Evolutionary conservation across 208 protist species (phyloP).

Genomic region (Acanthamoeba quina): DNA sequence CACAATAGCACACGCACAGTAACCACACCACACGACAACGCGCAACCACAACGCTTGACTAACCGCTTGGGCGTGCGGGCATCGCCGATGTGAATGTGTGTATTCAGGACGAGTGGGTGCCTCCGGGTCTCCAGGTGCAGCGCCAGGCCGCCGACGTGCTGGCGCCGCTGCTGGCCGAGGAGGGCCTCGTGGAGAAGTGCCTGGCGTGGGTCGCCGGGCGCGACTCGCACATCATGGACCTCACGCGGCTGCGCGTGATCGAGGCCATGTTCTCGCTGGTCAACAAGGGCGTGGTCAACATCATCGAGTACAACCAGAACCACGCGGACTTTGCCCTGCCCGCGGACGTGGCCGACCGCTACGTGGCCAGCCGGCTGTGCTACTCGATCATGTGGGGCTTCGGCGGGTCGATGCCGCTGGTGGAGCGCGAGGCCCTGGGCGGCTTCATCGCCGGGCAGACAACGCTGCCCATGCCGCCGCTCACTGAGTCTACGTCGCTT

Average conservation of each 20-base stretch:
- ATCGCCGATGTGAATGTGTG: neutral
- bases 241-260: conserved; percentile 93
- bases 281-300: conserved; percentile 91
- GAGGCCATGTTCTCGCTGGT: conserved; percentile 95
- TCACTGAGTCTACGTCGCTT: neutral
- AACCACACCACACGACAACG: too few relatives aligned
- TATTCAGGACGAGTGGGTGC: conserved; percentile 35
- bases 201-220: conserved; percentile 87
- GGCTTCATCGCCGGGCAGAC: conserved; percentile 1
- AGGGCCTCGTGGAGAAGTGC: conserved; percentile 91
- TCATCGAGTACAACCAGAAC: conserved; percentile 94
- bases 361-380: conserved; percentile 92
- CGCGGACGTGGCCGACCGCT: conserved; percentile 85
- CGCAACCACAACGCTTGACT: too few relatives aligned
- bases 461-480: conserved; percentile 3
- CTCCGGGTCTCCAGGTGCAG: conserved; percentile 90
- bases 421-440: conserved; percentile 85
- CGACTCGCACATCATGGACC: conserved; percentile 96
- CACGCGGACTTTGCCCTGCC: conserved; percentile 91
- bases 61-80: too few relatives aligned
- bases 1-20: too few relatives aligned
- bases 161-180: conserved; percentile 90
- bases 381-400: conserved; percentile 97
- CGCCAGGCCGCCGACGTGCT: conserved; percentile 91
- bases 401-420: conserved; percentile 86